phyloP scores from a whole-genome alignment of 2,329 filamentous ascomycete genomes.

The Sporothrix schenckii region DNA sequence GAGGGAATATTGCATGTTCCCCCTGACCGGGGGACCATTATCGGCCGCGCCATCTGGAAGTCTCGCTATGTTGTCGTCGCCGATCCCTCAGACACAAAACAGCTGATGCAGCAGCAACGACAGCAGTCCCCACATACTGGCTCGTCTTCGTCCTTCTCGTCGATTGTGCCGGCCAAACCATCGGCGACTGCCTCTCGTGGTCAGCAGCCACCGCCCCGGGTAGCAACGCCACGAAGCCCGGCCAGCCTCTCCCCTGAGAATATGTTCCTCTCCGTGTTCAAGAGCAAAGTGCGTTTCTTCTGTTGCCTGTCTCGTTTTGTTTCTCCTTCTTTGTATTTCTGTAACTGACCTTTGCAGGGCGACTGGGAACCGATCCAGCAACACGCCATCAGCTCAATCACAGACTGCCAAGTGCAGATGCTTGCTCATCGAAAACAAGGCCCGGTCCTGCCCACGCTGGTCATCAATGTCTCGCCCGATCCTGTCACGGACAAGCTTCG shows the following conservation, averaged over 20 bases:
- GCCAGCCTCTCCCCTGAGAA: slow-evolving; percentile 44
- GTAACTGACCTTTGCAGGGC: slow-evolving; percentile 45
- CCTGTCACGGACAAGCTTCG: slow-evolving; percentile 60
- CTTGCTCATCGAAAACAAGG: slow-evolving; percentile 65
- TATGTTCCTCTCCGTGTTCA: slow-evolving; percentile 58
- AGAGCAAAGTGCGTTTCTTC: slow-evolving; percentile 53
- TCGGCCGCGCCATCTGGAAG: slow-evolving; percentile 59
- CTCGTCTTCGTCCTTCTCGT: slow-evolving; percentile 16
- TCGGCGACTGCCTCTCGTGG: slow-evolving; percentile 38
- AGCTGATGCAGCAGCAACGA: slow-evolving; percentile 24
- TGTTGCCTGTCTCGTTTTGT: background rate
- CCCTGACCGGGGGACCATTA: slow-evolving; percentile 56
- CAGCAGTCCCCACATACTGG: slow-evolving; percentile 24
- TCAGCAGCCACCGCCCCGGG: slow-evolving; percentile 26
- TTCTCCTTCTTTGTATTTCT: background rate
- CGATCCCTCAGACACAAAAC: slow-evolving; percentile 44
- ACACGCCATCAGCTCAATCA: slow-evolving; percentile 56
- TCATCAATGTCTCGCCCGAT: slow-evolving; percentile 58
- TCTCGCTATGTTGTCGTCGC: slow-evolving; percentile 63
- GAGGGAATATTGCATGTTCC: slow-evolving; percentile 56
- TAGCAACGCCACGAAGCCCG: slow-evolving; percentile 44
- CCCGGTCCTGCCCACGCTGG: slow-evolving; percentile 60
- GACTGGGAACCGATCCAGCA: slow-evolving; percentile 59
- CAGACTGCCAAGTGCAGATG: slow-evolving; percentile 62
- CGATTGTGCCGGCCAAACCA: slow-evolving; percentile 41